Base-by-base conservation (phyloP, 805 yeast genomes). In the Yarrowia divulgata region DNA sequence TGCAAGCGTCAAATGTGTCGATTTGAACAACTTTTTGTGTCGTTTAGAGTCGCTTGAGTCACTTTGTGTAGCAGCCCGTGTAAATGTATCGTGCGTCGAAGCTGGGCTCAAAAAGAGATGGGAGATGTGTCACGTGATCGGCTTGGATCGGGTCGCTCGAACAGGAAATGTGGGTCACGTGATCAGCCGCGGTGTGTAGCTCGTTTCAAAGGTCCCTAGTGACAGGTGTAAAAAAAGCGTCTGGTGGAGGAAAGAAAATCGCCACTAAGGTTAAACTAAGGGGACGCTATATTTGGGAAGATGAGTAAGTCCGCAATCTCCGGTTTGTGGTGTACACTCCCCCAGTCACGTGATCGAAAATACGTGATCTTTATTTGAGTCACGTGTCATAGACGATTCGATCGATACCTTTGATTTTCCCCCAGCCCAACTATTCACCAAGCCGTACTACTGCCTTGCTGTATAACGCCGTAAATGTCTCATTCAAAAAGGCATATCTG, bases 191-290 rank as follows among this genome's bases (percentile, higher is more conserved):
- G 16, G 13, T 29, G 34, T n/a, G 34, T n/a, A 16, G 62, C 46
- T 19, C 16, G 29, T 39, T 23, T 13, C 16, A 16, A 9, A 7
- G 23, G 14, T 34, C 29, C 14, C 37, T 37, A 5, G 58, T 18
- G 43, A 37, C 43, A 37, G 32, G 43, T 37, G 43, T 37, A 39
- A 39, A 12, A 54, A 54, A 54, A 54, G 19, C 14, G 32, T 14
- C 34, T 54, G 60, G 37, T 23, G 40, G 40, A 32, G 48, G 34
- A 14, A 39, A 29, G 64, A 57, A 57, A 57, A 57, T 57, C 64
- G 64, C 64, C 64, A 57, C 64, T 40, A 57, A 57, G 64, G 48
- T 57, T 57, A 57, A 57, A 40, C 64, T 54, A 39, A 54, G 60
- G 19, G 8, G 34, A 18, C n/a, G 58, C 43, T 52, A 52, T 52